Percentiles rank a stretch among this genome's conserved stretches.
phyloP scores from a whole-genome alignment of 2,329 filamentous ascomycete genomes.

The Colletotrichum tanaceti region DNA sequence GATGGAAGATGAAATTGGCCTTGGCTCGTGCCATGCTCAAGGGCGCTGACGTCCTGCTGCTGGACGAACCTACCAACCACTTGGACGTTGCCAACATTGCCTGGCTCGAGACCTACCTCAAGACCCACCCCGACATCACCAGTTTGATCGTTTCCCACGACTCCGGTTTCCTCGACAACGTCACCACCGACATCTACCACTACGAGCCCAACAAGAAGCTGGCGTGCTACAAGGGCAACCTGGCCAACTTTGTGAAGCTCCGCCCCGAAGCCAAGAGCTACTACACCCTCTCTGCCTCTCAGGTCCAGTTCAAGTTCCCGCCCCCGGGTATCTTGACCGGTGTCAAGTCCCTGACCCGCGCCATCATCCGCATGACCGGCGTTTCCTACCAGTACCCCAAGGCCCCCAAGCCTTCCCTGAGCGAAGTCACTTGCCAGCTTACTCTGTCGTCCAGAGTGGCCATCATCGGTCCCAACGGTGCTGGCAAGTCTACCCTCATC shows the following conservation, averaged over 20 bases:
- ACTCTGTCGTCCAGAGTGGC: conserved; percentile 91
- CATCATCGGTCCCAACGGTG: conserved; percentile 97
- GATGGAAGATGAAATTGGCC: conserved; percentile 99
- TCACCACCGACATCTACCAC: conserved; percentile 99
- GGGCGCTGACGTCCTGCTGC: conserved; percentile 92
- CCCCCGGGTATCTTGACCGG: conserved; percentile 92
- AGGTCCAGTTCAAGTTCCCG: conserved; percentile 98
- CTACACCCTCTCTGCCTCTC: conserved; percentile 90
- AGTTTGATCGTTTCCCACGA: conserved; percentile 99
- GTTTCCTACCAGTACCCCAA: conserved; percentile 95
- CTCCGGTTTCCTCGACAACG: conserved; percentile 94
- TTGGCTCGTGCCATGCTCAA: conserved; percentile 96
- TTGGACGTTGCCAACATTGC: conserved; percentile 95
- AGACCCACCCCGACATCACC: conserved; percentile 95
- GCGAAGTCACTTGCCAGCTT: conserved; percentile 87
- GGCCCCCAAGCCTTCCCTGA: conserved; percentile 85
- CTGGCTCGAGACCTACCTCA: conserved; percentile 95
- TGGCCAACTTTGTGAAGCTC: conserved; percentile 84
- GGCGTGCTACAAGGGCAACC: conserved; percentile 84
- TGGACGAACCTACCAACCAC: conserved; percentile 99
- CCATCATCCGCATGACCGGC: conserved; percentile 94
- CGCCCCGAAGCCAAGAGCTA: conserved; percentile 97
- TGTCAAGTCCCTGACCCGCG: conserved; percentile 93
- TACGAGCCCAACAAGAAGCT: conserved; percentile 97
- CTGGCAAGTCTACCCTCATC: conserved; percentile 97